Evolutionary conservation across 257 asterid genomes (phyloP).

Genomic region (Ligustrum vulgare): DNA sequence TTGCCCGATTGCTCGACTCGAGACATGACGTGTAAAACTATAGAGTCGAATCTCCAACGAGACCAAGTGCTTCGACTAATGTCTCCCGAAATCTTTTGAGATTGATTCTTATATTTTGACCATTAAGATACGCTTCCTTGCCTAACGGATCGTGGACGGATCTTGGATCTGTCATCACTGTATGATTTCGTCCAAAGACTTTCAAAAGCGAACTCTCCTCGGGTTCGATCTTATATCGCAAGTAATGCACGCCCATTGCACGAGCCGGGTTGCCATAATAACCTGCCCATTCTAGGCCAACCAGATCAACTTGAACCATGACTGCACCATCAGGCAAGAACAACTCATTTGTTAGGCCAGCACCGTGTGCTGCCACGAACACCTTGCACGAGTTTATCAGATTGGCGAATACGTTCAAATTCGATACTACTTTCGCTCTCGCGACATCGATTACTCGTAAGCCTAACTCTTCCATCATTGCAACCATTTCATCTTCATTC

Average conservation of each 20-base stretch:
- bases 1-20: background rate
- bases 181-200: conserved; percentile 48
- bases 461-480: conserved; percentile 59
- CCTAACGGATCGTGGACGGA: conserved; percentile 37
- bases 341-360: conserved; percentile 83
- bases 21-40: background rate
- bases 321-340: conserved; percentile 71
- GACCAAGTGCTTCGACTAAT: conserved; percentile 53
- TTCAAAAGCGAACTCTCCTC: conserved; percentile 74
- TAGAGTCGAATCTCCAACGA: conserved; percentile 27
- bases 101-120: conserved; percentile 49
- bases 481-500: conserved; percentile 53
- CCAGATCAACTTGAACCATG: conserved; percentile 69
- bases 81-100: conserved; percentile 50
- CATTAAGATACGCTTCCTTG: conserved; percentile 62
- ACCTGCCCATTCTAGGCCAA: conserved; percentile 90
- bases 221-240: conserved; percentile 67
- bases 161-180: conserved; percentile 49
- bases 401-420: conserved; percentile 51
- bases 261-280: conserved; percentile 66
- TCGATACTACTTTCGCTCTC: conserved; percentile 51
- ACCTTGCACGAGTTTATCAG: conserved; percentile 73
- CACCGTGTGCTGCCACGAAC: conserved; percentile 86
- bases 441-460: conserved; percentile 53
- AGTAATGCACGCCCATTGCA: conserved; percentile 59